A percentile compares a stretch with the other conserved stretches of the same genome.
These are phyloP conservation scores for Globisporangium iwayamae DNA, from an alignment of 352 stramenopile species.

Conservation along the genomic window DNA sequence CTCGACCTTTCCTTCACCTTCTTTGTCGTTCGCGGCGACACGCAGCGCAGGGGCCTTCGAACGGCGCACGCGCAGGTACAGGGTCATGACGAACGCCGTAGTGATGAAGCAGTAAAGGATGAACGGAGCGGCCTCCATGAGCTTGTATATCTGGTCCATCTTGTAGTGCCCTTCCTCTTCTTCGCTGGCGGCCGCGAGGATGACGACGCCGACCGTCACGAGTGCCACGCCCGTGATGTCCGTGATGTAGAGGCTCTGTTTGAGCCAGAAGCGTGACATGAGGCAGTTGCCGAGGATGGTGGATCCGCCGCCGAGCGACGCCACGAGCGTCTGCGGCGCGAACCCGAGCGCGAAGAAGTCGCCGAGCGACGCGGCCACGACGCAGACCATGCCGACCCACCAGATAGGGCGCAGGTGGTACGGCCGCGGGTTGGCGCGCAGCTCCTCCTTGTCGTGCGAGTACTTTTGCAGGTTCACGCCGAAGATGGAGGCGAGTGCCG, in stretches of 20 bases:
- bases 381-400: constrained; percentile 86
- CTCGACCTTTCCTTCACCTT: constrained; percentile 34
- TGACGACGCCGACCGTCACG: constrained; percentile 76
- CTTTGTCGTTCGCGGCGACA: constrained; percentile 51
- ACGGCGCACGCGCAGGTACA: constrained; percentile 76
- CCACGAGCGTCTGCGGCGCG: constrained; percentile 82
- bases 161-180: constrained; percentile 75
- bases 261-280: constrained; percentile 85
- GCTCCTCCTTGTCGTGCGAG: constrained; percentile 83
- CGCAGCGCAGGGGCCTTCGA: constrained; percentile 77
- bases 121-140: constrained; percentile 79
- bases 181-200: constrained; percentile 68
- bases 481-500: constrained; percentile 85
- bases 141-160: constrained; percentile 83
- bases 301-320: constrained; percentile 73
- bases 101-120: constrained; percentile 81
- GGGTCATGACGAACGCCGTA: constrained; percentile 78
- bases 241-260: constrained; percentile 83
- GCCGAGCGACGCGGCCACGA: constrained; percentile 75
- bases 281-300: constrained; percentile 85
- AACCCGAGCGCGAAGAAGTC: constrained; percentile 88
- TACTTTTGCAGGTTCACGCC: constrained; percentile 92
- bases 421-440: constrained; percentile 56
- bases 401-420: constrained; percentile 84
- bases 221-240: constrained; percentile 73